phyloP scores from a whole-genome alignment of 805 yeast species.

The Candida morakotiae region DNA sequence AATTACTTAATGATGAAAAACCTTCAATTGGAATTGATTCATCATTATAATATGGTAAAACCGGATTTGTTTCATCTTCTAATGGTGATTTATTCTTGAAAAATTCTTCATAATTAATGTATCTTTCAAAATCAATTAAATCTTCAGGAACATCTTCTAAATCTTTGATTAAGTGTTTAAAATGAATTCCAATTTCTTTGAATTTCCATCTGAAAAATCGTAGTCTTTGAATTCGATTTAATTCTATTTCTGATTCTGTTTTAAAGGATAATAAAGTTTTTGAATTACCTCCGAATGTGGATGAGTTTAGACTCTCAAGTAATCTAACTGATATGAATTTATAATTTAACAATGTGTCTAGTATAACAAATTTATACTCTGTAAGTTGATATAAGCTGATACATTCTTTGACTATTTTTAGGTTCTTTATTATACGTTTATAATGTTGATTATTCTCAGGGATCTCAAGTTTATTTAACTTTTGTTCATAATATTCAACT shows the following conservation, averaged over 20 bases:
- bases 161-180: background rate
- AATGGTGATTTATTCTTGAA: background rate
- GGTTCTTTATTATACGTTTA: background rate
- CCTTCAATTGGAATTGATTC: slow-evolving; percentile 5
- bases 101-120: background rate
- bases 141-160: slow-evolving; percentile 1
- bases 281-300: background rate
- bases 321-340: slow-evolving; percentile 12
- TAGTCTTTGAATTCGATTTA: slow-evolving; percentile 3
- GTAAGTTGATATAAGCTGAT: slow-evolving; percentile 5
- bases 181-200: slow-evolving; percentile 1
- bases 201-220: slow-evolving; percentile 7
- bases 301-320: background rate
- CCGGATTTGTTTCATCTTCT: slow-evolving; percentile 2
- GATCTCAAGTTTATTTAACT: background rate
- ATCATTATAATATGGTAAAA: slow-evolving; percentile 4
- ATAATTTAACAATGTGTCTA: slow-evolving; percentile 9
- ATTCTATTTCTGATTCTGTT: slow-evolving; percentile 1
- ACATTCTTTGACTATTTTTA: slow-evolving; percentile 5
- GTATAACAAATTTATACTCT: slow-evolving; percentile 7
- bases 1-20: background rate
- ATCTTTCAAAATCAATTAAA: background rate
- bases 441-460: slow-evolving; percentile 1
- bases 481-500: slow-evolving; percentile 10
- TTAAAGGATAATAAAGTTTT: background rate